Base-by-base conservation (phyloP, 148 eudicot species). In the Pharnaceum exiguum region DNA sequence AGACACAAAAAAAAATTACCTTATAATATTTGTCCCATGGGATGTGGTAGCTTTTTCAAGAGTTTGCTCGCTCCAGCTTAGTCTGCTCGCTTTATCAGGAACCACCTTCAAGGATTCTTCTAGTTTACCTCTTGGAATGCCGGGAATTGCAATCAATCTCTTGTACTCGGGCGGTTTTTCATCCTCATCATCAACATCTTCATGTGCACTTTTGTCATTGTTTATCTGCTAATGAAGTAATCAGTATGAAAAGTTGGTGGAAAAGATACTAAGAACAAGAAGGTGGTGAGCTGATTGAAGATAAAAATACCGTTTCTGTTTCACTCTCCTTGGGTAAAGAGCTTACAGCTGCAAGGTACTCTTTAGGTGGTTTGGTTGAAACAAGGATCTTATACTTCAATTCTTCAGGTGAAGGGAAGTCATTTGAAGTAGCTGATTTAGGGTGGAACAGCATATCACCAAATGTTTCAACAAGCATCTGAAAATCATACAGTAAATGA, bases 41-140 rank as follows among this genome's bases (percentile, higher is more conserved):
- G 81, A 67, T 48, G 67, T 73, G 22, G 88, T 78, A 32, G 90
- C 79, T 70, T 81, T 89, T 36, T 84, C 97, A 48, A 89, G 80
- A 26, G 82, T 79, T 68, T 79, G 87, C 56, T 89, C 97, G n/a
- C 88, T 86, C 75, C 87, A 84, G 79, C 95, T 86, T 35, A 89
- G 75, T 38, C 95, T 94, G 57, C 86, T 75, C 17, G 82, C 77
- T 55, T 86, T 86, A 51, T 61, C 78, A 25, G 52, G 67, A 47
- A 83, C 97, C 9, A 79, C 74, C 84, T 83, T 79, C 26, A 89
- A 76, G 2, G 88, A 78, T 59, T 86, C 90, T 46, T 73, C 71
- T 22, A 86, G 46, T 24, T 83, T 82, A 50, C 93, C 83, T 73
- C 86, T 86, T 1, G 78, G 81, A 39, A 81, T 77, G 51, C 95